Conservation (phyloP, 2,329 filamentous ascomycete species). For the Capronia epimyces region DNA sequence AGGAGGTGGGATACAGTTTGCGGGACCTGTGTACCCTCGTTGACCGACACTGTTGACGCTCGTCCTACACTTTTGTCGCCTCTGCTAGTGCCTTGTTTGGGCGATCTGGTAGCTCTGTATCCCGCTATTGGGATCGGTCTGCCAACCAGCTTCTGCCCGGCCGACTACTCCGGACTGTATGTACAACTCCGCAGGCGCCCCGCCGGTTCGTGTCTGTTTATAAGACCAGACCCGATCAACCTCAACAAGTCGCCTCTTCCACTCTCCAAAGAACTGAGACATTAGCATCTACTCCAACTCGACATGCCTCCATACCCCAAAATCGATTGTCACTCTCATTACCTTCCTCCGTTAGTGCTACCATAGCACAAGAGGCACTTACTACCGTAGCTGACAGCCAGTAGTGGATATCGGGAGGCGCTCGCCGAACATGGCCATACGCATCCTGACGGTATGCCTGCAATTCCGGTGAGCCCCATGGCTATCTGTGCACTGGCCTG, state of each 20-base stretch:
- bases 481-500: neutral
- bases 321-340: slow-evolving; percentile 28
- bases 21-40: no score
- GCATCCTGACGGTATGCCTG: slow-evolving; percentile 28
- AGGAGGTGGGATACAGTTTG: no score
- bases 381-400: neutral
- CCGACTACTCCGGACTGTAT: neutral
- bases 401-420: slow-evolving; percentile 25
- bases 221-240: neutral
- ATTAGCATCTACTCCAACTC: neutral
- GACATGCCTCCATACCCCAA: slow-evolving; percentile 22
- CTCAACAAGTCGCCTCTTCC: neutral
- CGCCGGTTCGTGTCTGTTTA: neutral
- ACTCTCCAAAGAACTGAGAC: neutral
- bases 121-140: neutral
- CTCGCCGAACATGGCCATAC: slow-evolving; percentile 25
- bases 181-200: neutral
- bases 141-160: neutral
- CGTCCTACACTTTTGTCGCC: no score
- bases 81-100: no score
- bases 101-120: neutral
- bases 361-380: neutral
- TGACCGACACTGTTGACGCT: no score
- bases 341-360: slow-evolving; percentile 20
- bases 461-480: slow-evolving; percentile 20